Evolutionary conservation across 2,329 filamentous ascomycete genomes (phyloP).

Genomic region (Sporothrix globosa): DNA sequence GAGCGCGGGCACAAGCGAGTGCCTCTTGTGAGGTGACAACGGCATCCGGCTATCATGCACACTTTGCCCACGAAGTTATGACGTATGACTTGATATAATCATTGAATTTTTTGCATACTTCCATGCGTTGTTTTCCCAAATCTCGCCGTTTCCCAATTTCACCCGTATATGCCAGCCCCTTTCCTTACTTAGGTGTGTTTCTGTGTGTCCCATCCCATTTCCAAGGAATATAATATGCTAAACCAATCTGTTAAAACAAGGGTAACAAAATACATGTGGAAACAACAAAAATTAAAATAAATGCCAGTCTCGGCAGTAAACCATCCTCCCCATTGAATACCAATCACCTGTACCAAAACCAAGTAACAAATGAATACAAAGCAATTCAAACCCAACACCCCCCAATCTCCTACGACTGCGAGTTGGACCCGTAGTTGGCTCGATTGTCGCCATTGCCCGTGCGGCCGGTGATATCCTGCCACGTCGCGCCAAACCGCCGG

Average conservation of each 20-base stretch:
- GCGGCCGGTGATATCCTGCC: constrained; percentile 80
- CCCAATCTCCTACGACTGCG: constrained; percentile 1
- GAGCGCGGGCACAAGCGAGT: constrained; percentile 71
- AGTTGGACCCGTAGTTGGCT: constrained; percentile 27
- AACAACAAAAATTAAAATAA: neutral
- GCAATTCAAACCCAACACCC: neutral
- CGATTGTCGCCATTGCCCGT: constrained; percentile 31
- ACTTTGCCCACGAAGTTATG: neutral
- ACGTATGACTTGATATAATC: neutral
- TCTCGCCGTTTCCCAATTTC: constrained; percentile 7
- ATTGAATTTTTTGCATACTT: neutral
- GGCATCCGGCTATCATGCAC: no score
- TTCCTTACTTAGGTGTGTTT: neutral
- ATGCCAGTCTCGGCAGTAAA: neutral
- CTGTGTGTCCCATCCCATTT: neutral
- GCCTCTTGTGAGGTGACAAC: constrained; percentile 49
- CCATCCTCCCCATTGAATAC: neutral
- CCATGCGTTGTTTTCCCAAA: neutral
- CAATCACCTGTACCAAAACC: neutral
- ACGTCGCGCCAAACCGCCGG: constrained; percentile 79
- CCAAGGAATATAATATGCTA: neutral
- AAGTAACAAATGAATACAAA: neutral
- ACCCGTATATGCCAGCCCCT: constrained; percentile 7
- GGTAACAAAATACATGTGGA: neutral
- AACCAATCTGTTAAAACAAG: constrained; percentile 18